phyloP scores from a whole-genome alignment of 2,329 filamentous ascomycete species.

The Pseudogymnoascus sp. region DNA sequence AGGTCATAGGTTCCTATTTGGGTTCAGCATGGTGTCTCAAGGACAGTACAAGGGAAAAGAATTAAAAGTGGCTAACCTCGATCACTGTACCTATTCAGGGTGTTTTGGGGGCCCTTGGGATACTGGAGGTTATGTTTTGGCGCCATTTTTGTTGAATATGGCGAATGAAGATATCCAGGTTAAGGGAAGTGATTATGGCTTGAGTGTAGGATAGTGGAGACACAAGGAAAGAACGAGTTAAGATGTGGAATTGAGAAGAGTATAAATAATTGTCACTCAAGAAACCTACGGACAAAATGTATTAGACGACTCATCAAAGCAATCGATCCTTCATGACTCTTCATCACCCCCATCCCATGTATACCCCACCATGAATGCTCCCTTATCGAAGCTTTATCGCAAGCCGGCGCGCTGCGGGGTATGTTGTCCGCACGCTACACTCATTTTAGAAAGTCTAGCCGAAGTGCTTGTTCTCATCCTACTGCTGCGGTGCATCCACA shows the following conservation, averaged over 20 bases:
- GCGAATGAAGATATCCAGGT: not conserved
- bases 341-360: not conserved
- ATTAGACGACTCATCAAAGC: not conserved
- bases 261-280: not conserved
- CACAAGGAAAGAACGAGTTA: not conserved
- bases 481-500: not conserved
- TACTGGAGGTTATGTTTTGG: slow-evolving; percentile 18
- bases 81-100: slow-evolving; percentile 21
- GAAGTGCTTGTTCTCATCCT: not conserved
- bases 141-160: not conserved
- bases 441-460: not conserved
- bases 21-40: slow-evolving; percentile 17
- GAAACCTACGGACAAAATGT: not conserved
- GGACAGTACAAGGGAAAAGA: not conserved
- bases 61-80: slow-evolving; percentile 15
- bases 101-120: slow-evolving; percentile 21
- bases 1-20: slow-evolving; percentile 60
- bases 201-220: not conserved
- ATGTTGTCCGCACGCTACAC: not conserved
- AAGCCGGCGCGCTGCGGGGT: not conserved
- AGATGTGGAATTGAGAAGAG: not conserved
- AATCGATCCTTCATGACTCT: not conserved
- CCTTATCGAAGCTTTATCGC: not conserved
- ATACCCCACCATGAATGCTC: not conserved
- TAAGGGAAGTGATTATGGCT: not conserved